phyloP scores from a whole-genome alignment of 345 rosid species.

The Gynandropsis gynandra region DNA sequence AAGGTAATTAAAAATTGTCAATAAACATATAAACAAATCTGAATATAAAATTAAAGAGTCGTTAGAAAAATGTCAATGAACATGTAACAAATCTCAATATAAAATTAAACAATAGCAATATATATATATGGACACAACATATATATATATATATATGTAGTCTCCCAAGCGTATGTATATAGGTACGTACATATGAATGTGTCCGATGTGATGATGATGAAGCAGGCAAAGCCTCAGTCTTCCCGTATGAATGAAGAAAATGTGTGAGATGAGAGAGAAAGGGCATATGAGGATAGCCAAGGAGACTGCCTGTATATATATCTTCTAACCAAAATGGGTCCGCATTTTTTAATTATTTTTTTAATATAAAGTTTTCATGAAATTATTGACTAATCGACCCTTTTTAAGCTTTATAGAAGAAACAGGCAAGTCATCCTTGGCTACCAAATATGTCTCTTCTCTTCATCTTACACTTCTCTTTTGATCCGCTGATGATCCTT shows the following conservation, averaged over 20 bases:
- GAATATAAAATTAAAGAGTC: too few species aligned
- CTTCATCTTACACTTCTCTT: constrained; percentile 23
- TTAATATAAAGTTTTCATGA: background rate
- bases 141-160: background rate
- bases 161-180: background rate
- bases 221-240: too few species aligned
- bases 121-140: background rate
- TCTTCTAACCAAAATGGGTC: constrained; percentile 7
- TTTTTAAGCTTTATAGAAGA: constrained; percentile 11
- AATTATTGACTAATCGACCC: too few species aligned
- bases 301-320: constrained; percentile 22
- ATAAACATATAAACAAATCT: too few species aligned
- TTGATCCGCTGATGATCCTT: background rate
- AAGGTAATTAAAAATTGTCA: too few species aligned
- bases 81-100: too few species aligned
- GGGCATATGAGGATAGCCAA: constrained; percentile 29
- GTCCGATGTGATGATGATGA: too few species aligned
- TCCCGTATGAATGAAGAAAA: constrained; percentile 12
- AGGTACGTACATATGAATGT: background rate
- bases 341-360: background rate
- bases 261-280: constrained; percentile 23
- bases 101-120: too few species aligned
- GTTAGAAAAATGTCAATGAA: too few species aligned
- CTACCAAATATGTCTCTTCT: constrained; percentile 25
- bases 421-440: constrained; percentile 30